These are phyloP conservation scores for Tillandsia fasciculata DNA, from an alignment of 176 grass and related monocot genomes.

Conservation along the genomic window DNA sequence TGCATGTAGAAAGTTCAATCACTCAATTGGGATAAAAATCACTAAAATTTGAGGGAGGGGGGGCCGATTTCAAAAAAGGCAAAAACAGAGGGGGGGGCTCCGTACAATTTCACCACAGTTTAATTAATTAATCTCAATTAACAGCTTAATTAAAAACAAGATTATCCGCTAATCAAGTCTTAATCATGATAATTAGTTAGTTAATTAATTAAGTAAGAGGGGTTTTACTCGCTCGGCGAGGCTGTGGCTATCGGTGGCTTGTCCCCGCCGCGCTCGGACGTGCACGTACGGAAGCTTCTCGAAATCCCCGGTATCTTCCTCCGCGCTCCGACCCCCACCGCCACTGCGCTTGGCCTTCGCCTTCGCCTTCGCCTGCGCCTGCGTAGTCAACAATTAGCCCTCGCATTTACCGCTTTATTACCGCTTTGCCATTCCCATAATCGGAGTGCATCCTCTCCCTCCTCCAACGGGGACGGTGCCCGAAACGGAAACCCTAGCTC, in stretches of 20 bases:
- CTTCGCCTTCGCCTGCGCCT: slow-evolving; percentile 24
- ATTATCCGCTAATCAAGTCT: neutral
- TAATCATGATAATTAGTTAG: no score
- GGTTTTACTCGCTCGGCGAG: slow-evolving; percentile 70
- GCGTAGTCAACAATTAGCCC: neutral
- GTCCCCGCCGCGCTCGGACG: slow-evolving; percentile 57
- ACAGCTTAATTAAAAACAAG: neutral
- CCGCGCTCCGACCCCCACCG: slow-evolving; percentile 9
- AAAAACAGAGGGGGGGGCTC: neutral
- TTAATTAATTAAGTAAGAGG: neutral
- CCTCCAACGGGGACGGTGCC: neutral
- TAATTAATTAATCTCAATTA: neutral
- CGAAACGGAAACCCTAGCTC: neutral
- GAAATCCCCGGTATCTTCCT: slow-evolving; percentile 24
- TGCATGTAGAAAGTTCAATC: no score
- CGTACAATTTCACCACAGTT: no score
- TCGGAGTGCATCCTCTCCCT: no score
- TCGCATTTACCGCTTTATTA: neutral
- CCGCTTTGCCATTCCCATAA: no score
- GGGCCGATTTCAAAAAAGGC: slow-evolving; percentile 9
- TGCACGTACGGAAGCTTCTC: slow-evolving; percentile 73
- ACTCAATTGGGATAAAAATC: no score
- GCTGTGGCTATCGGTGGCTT: slow-evolving; percentile 87
- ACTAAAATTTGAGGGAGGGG: no score
- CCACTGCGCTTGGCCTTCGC: slow-evolving; percentile 43